Percentiles rank a stretch among this genome's conserved stretches.
Evolutionary conservation across 345 rosid genomes (phyloP).

Genomic region (Melaleuca quinquenervia): DNA sequence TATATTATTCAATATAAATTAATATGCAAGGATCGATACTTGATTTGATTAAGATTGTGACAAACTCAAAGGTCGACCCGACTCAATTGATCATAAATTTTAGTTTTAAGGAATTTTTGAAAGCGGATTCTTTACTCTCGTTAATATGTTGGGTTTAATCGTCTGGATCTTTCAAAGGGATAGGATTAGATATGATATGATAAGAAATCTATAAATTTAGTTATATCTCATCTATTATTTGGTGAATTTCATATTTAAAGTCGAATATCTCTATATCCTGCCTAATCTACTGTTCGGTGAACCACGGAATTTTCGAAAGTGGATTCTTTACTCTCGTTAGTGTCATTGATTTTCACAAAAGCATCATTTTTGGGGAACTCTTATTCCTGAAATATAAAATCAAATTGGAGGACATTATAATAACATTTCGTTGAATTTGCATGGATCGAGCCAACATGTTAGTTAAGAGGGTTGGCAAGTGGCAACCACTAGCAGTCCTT

Average conservation of each 20-base stretch:
- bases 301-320: neutral
- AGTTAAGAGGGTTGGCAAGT: neutral
- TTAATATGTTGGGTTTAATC: too few relatives aligned
- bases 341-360: neutral
- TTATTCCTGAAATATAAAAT: neutral
- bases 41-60: rapidly evolving
- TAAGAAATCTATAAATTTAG: too few relatives aligned
- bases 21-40: neutral
- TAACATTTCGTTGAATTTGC: neutral
- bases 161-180: too few relatives aligned
- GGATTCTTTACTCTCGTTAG: neutral
- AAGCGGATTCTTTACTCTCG: neutral
- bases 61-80: neutral
- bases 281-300: too few relatives aligned
- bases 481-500: neutral
- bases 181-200: too few relatives aligned
- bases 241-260: too few relatives aligned
- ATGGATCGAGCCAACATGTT: neutral
- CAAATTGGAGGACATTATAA: neutral
- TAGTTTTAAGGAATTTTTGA: neutral
- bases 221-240: too few relatives aligned
- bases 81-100: neutral
- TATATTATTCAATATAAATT: too few relatives aligned
- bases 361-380: neutral
- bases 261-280: too few relatives aligned